Conservation (phyloP, 169 alveolate genomes). For the Plasmodium gonderi region DNA sequence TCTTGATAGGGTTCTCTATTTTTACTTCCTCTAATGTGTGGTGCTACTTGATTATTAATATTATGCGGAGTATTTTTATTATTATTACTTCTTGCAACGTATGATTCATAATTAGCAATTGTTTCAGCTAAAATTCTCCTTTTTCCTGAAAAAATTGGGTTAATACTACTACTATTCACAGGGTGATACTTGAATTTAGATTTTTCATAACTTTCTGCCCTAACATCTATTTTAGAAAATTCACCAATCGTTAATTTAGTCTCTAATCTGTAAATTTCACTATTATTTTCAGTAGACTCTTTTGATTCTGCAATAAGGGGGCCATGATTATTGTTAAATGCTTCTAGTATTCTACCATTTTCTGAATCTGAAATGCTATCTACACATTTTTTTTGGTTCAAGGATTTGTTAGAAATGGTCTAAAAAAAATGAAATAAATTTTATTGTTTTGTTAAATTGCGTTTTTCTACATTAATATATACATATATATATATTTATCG, state of each 20-base stretch:
- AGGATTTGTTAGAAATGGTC: background rate
- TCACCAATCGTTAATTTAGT: background rate
- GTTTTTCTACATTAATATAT: background rate
- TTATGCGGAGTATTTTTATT: background rate
- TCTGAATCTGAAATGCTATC: background rate
- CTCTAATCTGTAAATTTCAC: background rate
- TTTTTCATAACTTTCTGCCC: background rate
- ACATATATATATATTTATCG: background rate
- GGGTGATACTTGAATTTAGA: background rate
- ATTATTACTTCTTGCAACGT: background rate
- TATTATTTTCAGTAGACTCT: background rate
- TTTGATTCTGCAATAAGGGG: background rate
- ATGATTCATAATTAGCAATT: background rate
- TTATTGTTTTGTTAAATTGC: background rate
- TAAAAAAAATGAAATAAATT: background rate
- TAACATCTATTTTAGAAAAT: background rate
- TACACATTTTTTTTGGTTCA: background rate
- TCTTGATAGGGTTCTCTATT: background rate
- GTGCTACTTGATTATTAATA: background rate
- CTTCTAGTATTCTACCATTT: background rate
- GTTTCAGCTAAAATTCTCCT: background rate
- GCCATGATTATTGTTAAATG: background rate
- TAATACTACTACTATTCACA: background rate
- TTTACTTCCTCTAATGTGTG: background rate
- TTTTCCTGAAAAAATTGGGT: background rate